Conservation (phyloP, 208 protist genomes). For the Wallacemonas collosoma region DNA sequence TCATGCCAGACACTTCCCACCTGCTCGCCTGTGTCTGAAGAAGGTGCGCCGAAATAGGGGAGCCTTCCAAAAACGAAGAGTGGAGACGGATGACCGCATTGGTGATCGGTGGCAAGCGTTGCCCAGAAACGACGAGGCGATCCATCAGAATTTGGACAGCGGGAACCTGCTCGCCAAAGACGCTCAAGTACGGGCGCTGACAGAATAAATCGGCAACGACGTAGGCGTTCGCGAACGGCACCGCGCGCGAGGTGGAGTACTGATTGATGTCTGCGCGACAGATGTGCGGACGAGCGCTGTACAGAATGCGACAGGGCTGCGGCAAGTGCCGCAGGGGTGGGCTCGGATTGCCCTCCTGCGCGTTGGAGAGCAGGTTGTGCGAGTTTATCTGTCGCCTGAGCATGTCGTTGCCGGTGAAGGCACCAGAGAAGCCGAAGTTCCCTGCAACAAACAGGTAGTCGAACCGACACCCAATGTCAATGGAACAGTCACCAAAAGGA, state of each 20-base stretch:
- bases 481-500: conserved; percentile 45
- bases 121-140: conserved; percentile 31
- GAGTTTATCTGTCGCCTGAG: conserved; percentile 56
- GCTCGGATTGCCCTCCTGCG: conserved; percentile 61
- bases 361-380: conserved; percentile 64
- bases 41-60: conserved; percentile 30
- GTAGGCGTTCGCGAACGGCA: conserved; percentile 56
- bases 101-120: conserved; percentile 35
- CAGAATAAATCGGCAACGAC: conserved; percentile 67
- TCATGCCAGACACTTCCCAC: conserved; percentile 28
- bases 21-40: conserved; percentile 20
- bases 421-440: conserved; percentile 52
- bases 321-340: conserved; percentile 28
- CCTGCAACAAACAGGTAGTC: conserved; percentile 78
- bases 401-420: conserved; percentile 53
- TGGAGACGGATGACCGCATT: conserved; percentile 46
- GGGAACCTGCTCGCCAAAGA: conserved; percentile 58
- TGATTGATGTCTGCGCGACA: conserved; percentile 56
- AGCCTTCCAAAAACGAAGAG: conserved; percentile 48
- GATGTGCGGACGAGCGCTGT: conserved; percentile 38
- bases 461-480: conserved; percentile 66
- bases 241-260: conserved; percentile 63
- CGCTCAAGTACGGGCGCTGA: conserved; percentile 57
- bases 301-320: conserved; percentile 66
- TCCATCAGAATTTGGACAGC: conserved; percentile 57